Evolutionary conservation across 2,329 filamentous ascomycete genomes (phyloP).

Genomic region (Zopfia rhizophila): DNA sequence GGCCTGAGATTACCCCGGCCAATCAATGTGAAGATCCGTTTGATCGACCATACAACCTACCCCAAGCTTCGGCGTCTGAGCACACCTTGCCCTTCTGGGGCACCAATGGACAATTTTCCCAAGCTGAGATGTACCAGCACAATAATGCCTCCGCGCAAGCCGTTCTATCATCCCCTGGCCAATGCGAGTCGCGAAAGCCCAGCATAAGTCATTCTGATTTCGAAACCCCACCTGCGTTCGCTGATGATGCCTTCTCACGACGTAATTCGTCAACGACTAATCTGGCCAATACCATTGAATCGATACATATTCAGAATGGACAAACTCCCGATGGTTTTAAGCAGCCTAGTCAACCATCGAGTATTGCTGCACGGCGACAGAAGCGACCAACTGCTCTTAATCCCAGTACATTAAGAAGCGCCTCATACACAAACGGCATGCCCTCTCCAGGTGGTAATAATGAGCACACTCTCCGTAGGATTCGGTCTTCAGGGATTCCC

Average conservation of each 20-base stretch:
- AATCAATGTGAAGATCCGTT: conserved; percentile 44
- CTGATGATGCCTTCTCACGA: conserved; percentile 44
- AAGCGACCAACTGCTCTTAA: conserved; percentile 53
- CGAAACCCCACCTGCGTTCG: conserved; percentile 40
- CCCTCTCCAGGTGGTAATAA: conserved; percentile 50
- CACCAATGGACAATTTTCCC: conserved; percentile 35
- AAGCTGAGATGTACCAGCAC: conserved; percentile 48
- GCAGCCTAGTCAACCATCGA: conserved; percentile 51
- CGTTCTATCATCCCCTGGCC: conserved; percentile 46
- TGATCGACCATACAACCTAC: conserved; percentile 39
- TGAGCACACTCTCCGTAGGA: conserved; percentile 57
- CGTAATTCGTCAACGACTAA: conserved; percentile 53
- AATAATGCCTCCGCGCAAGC: conserved; percentile 49
- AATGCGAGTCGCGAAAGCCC: conserved; percentile 37
- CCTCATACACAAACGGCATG: conserved; percentile 54
- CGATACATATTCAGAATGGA: conserved; percentile 49
- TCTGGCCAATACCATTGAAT: conserved; percentile 51
- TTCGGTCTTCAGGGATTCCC: conserved; percentile 57
- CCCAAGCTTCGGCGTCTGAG: conserved; percentile 43
- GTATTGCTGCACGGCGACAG: conserved; percentile 54
- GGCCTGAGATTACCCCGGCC: conserved; percentile 32
- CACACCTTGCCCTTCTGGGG: conserved; percentile 44
- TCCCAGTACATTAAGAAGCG: conserved; percentile 53
- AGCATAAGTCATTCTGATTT: conserved; percentile 45
- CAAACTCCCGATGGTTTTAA: conserved; percentile 46